Evolutionary conservation across 176 grass and related monocot genomes (phyloP), one percentile per base, ranked within the genome.

Genomic region (Pontederia crassipes): DNA sequence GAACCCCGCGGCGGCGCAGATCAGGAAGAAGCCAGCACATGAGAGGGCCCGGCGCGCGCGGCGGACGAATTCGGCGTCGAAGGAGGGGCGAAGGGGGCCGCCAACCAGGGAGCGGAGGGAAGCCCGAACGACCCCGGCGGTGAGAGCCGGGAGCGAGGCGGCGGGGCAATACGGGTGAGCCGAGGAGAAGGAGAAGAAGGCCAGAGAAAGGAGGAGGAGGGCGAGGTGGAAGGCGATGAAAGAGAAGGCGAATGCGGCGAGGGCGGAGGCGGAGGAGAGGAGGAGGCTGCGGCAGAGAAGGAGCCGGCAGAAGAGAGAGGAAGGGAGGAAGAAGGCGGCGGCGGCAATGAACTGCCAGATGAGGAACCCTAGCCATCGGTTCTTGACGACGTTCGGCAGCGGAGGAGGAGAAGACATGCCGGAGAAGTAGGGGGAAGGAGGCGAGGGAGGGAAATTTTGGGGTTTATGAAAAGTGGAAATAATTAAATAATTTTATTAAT

Each of bases 311-410:
- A n/a, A 45, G 46, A 71, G 68, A 68, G 61, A 64, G 57, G n/a
- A 57, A 46, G 10, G 46, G 56, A 90, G 62, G 87, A 74, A 58
- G 72, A 77, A 0, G n/a, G 13, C 16, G 40, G 64, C 75, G 48
- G 69, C 67, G 61, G 73, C 79, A 57, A 60, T 67, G 49, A 69
- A 77, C 20, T 82, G 73, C 79, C 79, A 82, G 13, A 82, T 77
- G 12, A 82, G 61, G 49, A 82, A 77, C 67, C 79, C 79, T 66
- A 82, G 55, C 60, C 67, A 70, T 14, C 79, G 79, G 40, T 72
- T 70, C 55, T 72, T 82, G 59, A 82, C 63, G 0, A 82, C 61
- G 28, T 47, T 59, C 47, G 7, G 56, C 17, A 64, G 77, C 59
- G 57, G 12, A 9, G 26, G 61, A 12, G 64, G 28, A 53, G 74